Percentiles rank a stretch among this genome's conserved stretches.
phyloP scores from a whole-genome alignment of 2,329 filamentous ascomycete genomes.

The Myriosclerotinia curreyana region DNA sequence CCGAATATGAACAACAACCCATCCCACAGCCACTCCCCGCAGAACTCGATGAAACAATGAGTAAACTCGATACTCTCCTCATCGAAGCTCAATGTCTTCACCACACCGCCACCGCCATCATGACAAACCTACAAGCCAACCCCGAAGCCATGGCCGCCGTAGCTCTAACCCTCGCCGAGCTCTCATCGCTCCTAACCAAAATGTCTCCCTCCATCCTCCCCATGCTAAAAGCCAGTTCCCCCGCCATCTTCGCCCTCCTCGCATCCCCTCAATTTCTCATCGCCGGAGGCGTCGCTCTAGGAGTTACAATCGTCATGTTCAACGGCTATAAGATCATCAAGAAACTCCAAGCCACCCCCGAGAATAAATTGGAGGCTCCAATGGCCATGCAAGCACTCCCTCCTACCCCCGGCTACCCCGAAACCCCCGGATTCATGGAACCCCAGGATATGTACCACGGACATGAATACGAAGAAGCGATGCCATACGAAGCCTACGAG shows the following conservation, averaged over 20 bases:
- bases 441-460: background rate
- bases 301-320: conserved; percentile 92
- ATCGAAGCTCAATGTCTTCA: conserved; percentile 88
- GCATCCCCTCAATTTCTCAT: conserved; percentile 93
- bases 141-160: conserved; percentile 93
- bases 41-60: conserved; percentile 66
- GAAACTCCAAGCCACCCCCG: conserved; percentile 56
- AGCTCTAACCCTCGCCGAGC: conserved; percentile 85
- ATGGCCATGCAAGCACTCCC: conserved; percentile 13
- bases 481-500: conserved; percentile 35
- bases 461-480: background rate
- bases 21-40: conserved; percentile 50
- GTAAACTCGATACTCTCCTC: conserved; percentile 71
- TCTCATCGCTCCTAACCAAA: conserved; percentile 77
- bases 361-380: conserved; percentile 29
- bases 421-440: conserved; percentile 11
- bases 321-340: conserved; percentile 98
- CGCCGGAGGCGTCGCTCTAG: conserved; percentile 81
- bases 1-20: conserved; percentile 41
- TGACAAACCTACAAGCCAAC: conserved; percentile 74
- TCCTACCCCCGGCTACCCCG: background rate
- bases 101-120: conserved; percentile 77
- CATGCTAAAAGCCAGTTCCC: conserved; percentile 75
- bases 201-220: conserved; percentile 78
- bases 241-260: conserved; percentile 81